phyloP scores from a whole-genome alignment of 805 yeast species.

The Saturnispora mendoncae region DNA sequence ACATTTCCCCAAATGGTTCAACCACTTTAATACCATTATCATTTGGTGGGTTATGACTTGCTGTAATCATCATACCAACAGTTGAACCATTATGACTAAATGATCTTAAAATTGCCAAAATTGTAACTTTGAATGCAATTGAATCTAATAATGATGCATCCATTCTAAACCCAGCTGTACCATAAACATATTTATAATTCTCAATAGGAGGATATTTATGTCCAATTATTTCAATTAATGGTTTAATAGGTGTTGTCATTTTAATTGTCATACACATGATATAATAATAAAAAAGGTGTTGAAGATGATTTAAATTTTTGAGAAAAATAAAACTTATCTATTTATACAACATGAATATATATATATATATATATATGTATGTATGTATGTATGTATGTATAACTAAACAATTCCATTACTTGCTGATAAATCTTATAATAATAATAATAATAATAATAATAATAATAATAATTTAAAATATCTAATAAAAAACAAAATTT shows the following conservation, averaged over 20 bases:
- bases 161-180: slow-evolving; percentile 97
- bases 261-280: too few species aligned
- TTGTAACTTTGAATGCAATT: slow-evolving; percentile 75
- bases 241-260: not conserved
- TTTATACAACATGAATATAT: too few species aligned
- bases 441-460: too few species aligned
- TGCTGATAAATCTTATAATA: too few species aligned
- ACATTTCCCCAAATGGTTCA: slow-evolving; percentile 89
- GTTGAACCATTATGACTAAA: slow-evolving; percentile 49
- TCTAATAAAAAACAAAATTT: not conserved
- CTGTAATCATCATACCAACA: slow-evolving; percentile 95
- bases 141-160: slow-evolving; percentile 62
- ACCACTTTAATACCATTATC: slow-evolving; percentile 93
- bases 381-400: too few species aligned
- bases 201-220: slow-evolving; percentile 38
- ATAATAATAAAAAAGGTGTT: too few species aligned
- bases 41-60: slow-evolving; percentile 86
- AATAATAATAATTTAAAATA: too few species aligned
- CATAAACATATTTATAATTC: slow-evolving; percentile 50
- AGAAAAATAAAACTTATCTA: too few species aligned
- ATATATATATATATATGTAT: too few species aligned
- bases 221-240: not conserved
- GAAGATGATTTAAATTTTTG: too few species aligned
- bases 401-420: too few species aligned
- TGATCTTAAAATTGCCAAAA: slow-evolving; percentile 79